phyloP scores from a whole-genome alignment of 768 basidiomycete species.

The Suillus lakei region DNA sequence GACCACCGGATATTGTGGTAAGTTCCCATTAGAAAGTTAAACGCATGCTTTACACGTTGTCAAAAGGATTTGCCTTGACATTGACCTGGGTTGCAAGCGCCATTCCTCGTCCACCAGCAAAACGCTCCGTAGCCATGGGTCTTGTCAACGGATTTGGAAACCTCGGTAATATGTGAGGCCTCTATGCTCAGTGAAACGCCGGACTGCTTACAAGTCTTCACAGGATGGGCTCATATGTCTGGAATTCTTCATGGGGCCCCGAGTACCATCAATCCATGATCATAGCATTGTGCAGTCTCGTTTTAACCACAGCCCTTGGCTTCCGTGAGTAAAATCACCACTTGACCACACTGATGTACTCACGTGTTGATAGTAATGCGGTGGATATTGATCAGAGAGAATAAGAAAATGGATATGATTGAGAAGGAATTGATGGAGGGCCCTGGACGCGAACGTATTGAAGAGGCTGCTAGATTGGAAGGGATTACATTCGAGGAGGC shows the following conservation, averaged over 20 bases:
- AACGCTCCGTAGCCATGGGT: constrained; percentile 57
- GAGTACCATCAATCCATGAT: constrained; percentile 66
- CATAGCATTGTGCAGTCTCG: constrained; percentile 45
- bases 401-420: constrained; percentile 53
- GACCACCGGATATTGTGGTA: constrained; percentile 54
- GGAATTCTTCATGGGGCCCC: constrained; percentile 67
- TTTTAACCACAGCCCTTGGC: constrained; percentile 35
- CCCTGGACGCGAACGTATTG: constrained; percentile 53
- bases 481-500: constrained; percentile 66
- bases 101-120: constrained; percentile 61
- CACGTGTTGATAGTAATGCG: constrained; percentile 43
- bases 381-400: constrained; percentile 50
- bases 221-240: constrained; percentile 65
- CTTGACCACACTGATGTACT: not conserved
- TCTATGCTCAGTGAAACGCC: not conserved
- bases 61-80: constrained; percentile 46
- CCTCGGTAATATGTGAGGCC: constrained; percentile 59
- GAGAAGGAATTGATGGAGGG: constrained; percentile 49
- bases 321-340: constrained; percentile 32
- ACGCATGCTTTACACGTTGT: not conserved
- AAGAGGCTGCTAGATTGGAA: constrained; percentile 62
- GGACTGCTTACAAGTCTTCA: not conserved
- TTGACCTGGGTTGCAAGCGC: constrained; percentile 68
- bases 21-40: constrained; percentile 6
- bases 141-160: constrained; percentile 67